A percentile compares a stretch with the other conserved stretches of the same genome.
phyloP scores from a whole-genome alignment of 306 rosid species.

The Coriaria nepalensis region DNA sequence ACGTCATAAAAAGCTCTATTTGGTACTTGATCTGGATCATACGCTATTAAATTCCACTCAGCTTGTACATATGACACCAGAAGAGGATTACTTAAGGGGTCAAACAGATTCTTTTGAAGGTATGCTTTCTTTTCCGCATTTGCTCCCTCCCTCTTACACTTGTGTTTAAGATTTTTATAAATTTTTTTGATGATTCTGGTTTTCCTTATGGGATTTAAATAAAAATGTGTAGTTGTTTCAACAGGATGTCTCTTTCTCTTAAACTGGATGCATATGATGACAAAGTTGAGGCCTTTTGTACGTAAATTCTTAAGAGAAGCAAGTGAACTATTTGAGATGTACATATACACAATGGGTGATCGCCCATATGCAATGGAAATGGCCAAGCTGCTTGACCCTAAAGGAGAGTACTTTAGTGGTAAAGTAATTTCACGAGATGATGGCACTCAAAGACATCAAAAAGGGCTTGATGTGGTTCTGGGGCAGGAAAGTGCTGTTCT shows the following conservation, averaged over 20 bases:
- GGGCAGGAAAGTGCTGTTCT: slow-evolving; percentile 86
- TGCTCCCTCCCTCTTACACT: slow-evolving; percentile 10
- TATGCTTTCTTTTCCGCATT: slow-evolving; percentile 13
- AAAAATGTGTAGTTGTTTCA: slow-evolving; percentile 38
- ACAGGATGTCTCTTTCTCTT: slow-evolving; percentile 61
- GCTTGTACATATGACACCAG: slow-evolving; percentile 35
- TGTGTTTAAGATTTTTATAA: slow-evolving; percentile 5
- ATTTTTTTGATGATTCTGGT: slow-evolving; percentile 11
- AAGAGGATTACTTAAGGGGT: slow-evolving; percentile 45
- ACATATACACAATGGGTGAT: slow-evolving; percentile 92
- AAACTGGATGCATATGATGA: slow-evolving; percentile 64
- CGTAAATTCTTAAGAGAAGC: slow-evolving; percentile 69
- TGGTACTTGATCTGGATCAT: slow-evolving; percentile 90
- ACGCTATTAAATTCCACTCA: slow-evolving; percentile 66
- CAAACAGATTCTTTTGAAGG: slow-evolving; percentile 57
- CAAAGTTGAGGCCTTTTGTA: slow-evolving; percentile 80
- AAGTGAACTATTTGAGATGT: slow-evolving; percentile 62
- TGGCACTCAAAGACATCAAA: slow-evolving; percentile 77
- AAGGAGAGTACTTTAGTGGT: slow-evolving; percentile 47
- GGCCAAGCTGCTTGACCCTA: slow-evolving; percentile 86
- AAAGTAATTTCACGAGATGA: slow-evolving; percentile 88
- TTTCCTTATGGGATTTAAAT: background rate
- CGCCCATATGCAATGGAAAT: slow-evolving; percentile 76
- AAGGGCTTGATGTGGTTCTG: slow-evolving; percentile 77
- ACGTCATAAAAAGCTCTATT: slow-evolving; percentile 42